Conservation (phyloP, 1,284 basidiomycete genomes). For the Leccinum solheimii region DNA sequence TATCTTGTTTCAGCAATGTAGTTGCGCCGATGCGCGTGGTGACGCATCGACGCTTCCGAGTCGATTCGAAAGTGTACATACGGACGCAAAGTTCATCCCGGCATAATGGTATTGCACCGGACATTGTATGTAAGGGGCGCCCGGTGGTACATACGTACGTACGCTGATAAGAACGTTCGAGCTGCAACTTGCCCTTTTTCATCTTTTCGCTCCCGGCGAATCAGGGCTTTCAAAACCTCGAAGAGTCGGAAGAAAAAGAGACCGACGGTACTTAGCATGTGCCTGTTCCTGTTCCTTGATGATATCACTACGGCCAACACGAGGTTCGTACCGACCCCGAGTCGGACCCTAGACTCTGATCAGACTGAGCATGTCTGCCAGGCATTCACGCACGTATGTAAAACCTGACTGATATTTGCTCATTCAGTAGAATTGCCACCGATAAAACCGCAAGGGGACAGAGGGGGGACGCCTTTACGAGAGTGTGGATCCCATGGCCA, state of each 20-base stretch:
- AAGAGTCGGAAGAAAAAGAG: background rate
- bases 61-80: background rate
- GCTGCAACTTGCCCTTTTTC: background rate
- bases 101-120: background rate
- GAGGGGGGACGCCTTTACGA: background rate
- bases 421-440: background rate
- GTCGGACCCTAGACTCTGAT: no score
- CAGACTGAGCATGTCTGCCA: no score
- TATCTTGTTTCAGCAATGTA: background rate
- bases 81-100: background rate
- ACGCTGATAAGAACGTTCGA: background rate
- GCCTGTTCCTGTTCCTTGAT: background rate
- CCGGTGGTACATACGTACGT: background rate
- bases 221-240: background rate
- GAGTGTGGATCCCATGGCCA: background rate
- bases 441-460: background rate
- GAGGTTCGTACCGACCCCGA: no score
- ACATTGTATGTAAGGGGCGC: background rate
- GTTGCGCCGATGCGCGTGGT: background rate
- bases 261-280: background rate
- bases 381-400: background rate
- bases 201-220: background rate
- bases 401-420: background rate
- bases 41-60: background rate
- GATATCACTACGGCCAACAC: no score